Conservation (phyloP, 768 basidiomycete species). For the Mycena galericulata region DNA sequence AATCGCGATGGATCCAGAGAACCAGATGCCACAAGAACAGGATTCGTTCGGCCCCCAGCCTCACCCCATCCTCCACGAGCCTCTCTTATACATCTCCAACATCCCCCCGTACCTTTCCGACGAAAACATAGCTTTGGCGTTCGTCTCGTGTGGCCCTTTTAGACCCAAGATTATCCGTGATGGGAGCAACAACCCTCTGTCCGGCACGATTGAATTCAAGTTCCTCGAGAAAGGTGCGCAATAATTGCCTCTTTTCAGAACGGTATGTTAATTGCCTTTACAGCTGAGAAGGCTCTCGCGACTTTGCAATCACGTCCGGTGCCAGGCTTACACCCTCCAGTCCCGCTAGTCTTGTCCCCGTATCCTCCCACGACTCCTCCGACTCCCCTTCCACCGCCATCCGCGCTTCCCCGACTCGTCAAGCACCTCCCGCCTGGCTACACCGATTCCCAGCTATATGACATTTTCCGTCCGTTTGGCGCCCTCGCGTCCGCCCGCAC, state of each 20-base stretch:
- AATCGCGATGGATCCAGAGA: constrained; percentile 61
- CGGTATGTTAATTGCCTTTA: constrained; percentile 16
- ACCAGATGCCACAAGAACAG: constrained; percentile 50
- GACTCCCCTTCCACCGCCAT: constrained; percentile 79
- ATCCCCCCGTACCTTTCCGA: constrained; percentile 80
- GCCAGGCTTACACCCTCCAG: constrained; percentile 68
- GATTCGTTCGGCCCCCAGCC: constrained; percentile 57
- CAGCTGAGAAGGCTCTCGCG: constrained; percentile 91
- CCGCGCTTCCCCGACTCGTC: constrained; percentile 82
- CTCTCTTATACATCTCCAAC: constrained; percentile 83
- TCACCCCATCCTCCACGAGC: constrained; percentile 90
- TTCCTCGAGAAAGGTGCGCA: constrained; percentile 83
- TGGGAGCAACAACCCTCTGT: constrained; percentile 60
- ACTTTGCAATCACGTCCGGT: constrained; percentile 84
- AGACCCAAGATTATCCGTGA: constrained; percentile 82
- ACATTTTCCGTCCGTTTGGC: constrained; percentile 87
- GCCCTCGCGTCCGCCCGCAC: constrained; percentile 83
- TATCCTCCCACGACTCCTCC: constrained; percentile 86
- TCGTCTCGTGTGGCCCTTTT: constrained; percentile 83
- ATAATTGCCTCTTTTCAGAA: constrained; percentile 22
- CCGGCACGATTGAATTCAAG: constrained; percentile 88
- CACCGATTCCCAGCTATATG: constrained; percentile 82
- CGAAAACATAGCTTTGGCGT: constrained; percentile 79
- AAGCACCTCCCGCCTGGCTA: constrained; percentile 83
- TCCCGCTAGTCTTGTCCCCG: constrained; percentile 79